A percentile compares a stretch with the other conserved stretches of the same genome.
These are phyloP conservation scores for Aspergillus japonicus DNA, from an alignment of 2,329 filamentous ascomycete species.

Conservation along the genomic window DNA sequence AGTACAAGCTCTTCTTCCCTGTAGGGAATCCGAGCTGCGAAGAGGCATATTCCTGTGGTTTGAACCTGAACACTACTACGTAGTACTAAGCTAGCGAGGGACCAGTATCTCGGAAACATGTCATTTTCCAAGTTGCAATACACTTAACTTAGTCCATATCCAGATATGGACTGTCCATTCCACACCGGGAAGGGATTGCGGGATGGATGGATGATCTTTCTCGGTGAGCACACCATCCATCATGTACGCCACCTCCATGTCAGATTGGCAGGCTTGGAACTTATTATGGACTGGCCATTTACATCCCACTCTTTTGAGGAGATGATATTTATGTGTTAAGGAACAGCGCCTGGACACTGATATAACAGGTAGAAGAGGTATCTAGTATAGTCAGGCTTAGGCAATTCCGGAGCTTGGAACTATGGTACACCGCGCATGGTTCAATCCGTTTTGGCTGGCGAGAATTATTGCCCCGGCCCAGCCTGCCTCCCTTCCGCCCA, in stretches of 20 bases:
- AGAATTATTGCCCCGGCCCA: too few species aligned
- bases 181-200: not conserved
- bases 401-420: too few species aligned
- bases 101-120: not conserved
- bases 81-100: not conserved
- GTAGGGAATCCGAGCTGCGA: not conserved
- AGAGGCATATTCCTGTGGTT: not conserved
- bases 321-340: too few species aligned
- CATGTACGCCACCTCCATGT: not conserved
- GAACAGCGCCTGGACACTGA: too few species aligned
- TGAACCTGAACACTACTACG: not conserved
- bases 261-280: too few species aligned
- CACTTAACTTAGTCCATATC: not conserved
- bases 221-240: not conserved
- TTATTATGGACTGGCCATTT: too few species aligned
- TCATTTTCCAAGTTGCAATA: not conserved
- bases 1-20: not conserved
- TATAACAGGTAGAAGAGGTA: too few species aligned
- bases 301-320: too few species aligned
- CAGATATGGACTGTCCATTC: not conserved
- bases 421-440: too few species aligned
- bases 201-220: not conserved
- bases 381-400: too few species aligned
- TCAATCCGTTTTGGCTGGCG: too few species aligned
- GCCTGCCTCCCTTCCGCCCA: slow-evolving; percentile 1